Percentiles rank a stretch among this genome's conserved stretches.
Conservation (phyloP, 768 basidiomycete genomes). For the Lactifluus pinguis region DNA sequence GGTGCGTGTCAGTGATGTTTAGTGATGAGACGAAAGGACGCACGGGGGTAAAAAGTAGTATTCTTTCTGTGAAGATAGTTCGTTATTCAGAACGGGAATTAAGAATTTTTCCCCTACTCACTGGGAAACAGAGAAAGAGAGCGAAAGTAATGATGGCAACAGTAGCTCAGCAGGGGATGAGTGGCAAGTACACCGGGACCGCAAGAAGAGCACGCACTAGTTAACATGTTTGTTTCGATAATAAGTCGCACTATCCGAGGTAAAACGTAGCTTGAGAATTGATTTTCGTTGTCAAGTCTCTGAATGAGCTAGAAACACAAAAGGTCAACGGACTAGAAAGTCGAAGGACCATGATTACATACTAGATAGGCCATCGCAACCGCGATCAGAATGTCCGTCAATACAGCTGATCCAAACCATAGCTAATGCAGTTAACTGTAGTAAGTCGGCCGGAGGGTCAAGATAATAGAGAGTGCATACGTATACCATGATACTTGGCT, state of each 20-base stretch:
- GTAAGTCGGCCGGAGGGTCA: background rate
- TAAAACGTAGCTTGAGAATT: constrained; percentile 11
- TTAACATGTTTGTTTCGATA: constrained; percentile 21
- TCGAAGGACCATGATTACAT: background rate
- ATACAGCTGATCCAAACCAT: constrained; percentile 3
- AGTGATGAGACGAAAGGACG: background rate
- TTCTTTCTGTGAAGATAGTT: background rate
- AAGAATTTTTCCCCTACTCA: background rate
- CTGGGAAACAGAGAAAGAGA: constrained; percentile 4
- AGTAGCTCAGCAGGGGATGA: background rate
- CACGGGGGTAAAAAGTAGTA: constrained; percentile 2
- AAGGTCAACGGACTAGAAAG: background rate
- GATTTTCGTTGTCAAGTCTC: background rate
- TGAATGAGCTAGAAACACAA: background rate
- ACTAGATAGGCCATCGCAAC: constrained; percentile 6
- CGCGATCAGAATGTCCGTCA: constrained; percentile 11
- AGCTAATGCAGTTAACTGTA: background rate
- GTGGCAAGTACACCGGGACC: background rate
- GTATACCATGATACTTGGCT: background rate
- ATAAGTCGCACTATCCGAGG: constrained; percentile 21
- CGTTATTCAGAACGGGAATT: background rate
- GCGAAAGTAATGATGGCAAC: background rate
- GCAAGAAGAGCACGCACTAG: constrained; percentile 1
- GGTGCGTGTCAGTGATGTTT: background rate
- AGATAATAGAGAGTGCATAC: background rate